Evolutionary conservation across 768 basidiomycete species (phyloP).

Genomic region (Cyclocybe aegerita): DNA sequence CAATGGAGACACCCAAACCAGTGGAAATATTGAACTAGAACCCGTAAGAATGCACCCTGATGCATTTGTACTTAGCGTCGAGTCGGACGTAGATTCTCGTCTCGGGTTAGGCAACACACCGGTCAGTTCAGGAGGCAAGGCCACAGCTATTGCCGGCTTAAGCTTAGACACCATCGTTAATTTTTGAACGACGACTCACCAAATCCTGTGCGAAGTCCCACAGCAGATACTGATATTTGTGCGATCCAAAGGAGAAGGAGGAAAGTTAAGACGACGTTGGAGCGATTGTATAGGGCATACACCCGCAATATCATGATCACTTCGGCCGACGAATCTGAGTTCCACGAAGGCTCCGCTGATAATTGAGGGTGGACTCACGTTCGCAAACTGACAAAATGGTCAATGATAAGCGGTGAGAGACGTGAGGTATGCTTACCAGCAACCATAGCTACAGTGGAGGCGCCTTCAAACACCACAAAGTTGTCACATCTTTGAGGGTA

Average conservation of each 20-base stretch:
- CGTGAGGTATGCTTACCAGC: too few species aligned
- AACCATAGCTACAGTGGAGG: conserved; percentile 3
- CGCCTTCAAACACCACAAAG: conserved; percentile 25
- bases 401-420: too few species aligned
- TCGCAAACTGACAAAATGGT: conserved; percentile 12
- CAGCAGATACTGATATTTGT: conserved; percentile 21
- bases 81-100: too few species aligned
- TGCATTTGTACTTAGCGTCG: too few species aligned
- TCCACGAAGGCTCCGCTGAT: not conserved
- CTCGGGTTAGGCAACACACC: too few species aligned
- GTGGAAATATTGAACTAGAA: too few species aligned
- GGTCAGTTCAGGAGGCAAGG: too few species aligned
- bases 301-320: conserved; percentile 28
- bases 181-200: conserved; percentile 13
- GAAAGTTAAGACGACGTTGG: conserved; percentile 11
- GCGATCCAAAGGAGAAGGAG: conserved; percentile 18
- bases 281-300: conserved; percentile 24
- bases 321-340: not conserved
- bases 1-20: too few species aligned
- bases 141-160: too few species aligned
- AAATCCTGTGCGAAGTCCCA: conserved; percentile 18
- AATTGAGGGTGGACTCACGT: conserved; percentile 6
- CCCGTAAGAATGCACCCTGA: too few species aligned
- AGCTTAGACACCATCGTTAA: too few species aligned
- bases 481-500: conserved; percentile 14